Percentiles rank a stretch among this genome's conserved stretches.
Conservation (phyloP, 2,329 filamentous ascomycete genomes). For the Trichoderma asperellum region DNA sequence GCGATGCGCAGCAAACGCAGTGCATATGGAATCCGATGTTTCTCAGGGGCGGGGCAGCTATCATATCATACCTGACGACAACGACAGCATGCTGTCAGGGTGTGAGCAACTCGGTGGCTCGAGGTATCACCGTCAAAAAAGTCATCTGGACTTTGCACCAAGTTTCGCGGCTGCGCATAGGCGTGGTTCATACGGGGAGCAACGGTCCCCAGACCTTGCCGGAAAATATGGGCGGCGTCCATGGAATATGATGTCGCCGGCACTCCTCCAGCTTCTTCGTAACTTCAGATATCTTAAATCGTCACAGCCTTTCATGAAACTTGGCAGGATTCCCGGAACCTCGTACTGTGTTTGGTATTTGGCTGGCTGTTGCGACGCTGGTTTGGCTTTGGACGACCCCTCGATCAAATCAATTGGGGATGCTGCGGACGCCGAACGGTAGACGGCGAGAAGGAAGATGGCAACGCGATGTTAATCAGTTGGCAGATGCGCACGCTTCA, state of each 20-base stretch:
- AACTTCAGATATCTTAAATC: not conserved
- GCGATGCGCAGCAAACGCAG: not conserved
- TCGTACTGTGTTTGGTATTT: not conserved
- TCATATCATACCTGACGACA: slow-evolving; percentile 69
- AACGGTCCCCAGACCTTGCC: slow-evolving; percentile 57
- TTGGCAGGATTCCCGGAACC: not conserved
- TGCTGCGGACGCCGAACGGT: not conserved
- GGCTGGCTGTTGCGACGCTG: slow-evolving; percentile 12
- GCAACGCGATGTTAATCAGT: slow-evolving; percentile 16
- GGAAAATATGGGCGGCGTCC: slow-evolving; percentile 64
- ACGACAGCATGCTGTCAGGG: slow-evolving; percentile 77
- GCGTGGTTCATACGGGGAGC: slow-evolving; percentile 44
- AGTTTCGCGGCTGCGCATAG: slow-evolving; percentile 39
- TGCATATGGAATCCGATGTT: not conserved
- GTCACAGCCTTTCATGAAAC: not conserved
- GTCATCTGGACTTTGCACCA: slow-evolving; percentile 44
- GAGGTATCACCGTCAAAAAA: slow-evolving; percentile 55
- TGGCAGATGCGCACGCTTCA: slow-evolving; percentile 11
- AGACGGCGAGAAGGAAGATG: not conserved
- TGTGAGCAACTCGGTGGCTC: slow-evolving; percentile 71
- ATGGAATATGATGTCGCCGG: slow-evolving; percentile 45
- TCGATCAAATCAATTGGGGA: not conserved
- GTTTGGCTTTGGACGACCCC: not conserved
- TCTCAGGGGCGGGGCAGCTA: not conserved
- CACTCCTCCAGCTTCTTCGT: not conserved